phyloP scores from a whole-genome alignment of 192 early-diverging fungal genomes.

The Jimgerdemannia lactiflua region DNA sequence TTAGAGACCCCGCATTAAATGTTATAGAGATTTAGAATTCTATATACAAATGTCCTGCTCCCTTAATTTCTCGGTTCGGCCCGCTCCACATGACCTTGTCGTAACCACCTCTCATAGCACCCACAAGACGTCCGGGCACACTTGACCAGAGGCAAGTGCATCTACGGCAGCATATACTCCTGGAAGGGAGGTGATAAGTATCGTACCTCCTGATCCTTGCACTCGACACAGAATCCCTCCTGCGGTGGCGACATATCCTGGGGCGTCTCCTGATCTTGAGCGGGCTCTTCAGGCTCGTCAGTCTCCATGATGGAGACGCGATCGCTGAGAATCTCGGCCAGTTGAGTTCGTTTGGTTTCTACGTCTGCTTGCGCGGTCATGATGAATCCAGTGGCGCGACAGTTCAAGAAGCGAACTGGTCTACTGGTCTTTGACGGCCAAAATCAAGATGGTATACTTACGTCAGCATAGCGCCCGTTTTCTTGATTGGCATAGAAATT shows the following conservation, averaged over 20 bases:
- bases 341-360: too few relatives aligned
- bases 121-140: too few relatives aligned
- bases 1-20: conserved; percentile 22
- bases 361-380: too few relatives aligned
- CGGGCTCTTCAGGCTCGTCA: conserved; percentile 4
- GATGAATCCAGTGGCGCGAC: too few relatives aligned
- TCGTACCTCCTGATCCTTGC: conserved; percentile 64
- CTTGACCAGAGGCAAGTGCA: too few relatives aligned
- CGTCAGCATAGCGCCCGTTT: too few relatives aligned
- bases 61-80: background rate
- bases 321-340: conserved; percentile 31
- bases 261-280: conserved; percentile 4
- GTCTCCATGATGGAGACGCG: conserved; percentile 33
- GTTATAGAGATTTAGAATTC: background rate
- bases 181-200: too few relatives aligned
- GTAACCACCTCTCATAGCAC: conserved; percentile 6
- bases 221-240: conserved; percentile 85
- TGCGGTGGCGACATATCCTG: conserved; percentile 38
- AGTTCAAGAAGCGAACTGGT: too few relatives aligned
- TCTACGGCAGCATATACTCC: too few relatives aligned
- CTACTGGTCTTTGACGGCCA: too few relatives aligned
- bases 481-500: too few relatives aligned
- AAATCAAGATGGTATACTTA: too few relatives aligned
- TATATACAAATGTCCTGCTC: background rate
- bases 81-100: background rate